Evolutionary conservation across 768 basidiomycete species (phyloP).

Genomic region (Psilocybe cubensis): DNA sequence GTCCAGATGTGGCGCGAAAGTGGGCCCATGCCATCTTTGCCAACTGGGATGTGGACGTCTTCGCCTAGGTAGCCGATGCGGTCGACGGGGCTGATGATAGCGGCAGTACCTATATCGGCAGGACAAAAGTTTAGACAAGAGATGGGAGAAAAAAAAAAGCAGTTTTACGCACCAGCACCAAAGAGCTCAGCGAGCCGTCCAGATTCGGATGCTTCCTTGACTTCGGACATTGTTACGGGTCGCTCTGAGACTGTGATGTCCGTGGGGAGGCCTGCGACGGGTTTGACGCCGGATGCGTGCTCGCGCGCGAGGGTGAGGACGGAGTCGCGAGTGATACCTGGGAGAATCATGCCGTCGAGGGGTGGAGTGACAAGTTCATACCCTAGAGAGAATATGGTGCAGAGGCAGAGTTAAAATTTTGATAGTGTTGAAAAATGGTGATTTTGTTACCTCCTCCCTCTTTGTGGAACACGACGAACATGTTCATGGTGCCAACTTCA

Average conservation of each 20-base stretch:
- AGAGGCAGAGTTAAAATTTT: constrained; percentile 22
- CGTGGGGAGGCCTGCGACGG: constrained; percentile 54
- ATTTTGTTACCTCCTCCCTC: constrained; percentile 59
- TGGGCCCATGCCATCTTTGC: constrained; percentile 78
- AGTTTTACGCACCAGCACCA: constrained; percentile 63
- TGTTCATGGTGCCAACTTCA: constrained; percentile 91
- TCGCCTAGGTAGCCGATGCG: constrained; percentile 74
- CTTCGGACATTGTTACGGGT: constrained; percentile 75
- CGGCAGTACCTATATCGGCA: constrained; percentile 69
- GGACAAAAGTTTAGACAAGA: neutral
- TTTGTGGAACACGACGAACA: constrained; percentile 80
- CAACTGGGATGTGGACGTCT: constrained; percentile 66
- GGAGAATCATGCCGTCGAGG: constrained; percentile 89
- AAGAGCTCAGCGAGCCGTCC: constrained; percentile 82
- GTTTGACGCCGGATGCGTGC: constrained; percentile 51
- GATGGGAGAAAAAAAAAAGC: neutral
- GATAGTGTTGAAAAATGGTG: neutral
- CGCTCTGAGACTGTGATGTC: constrained; percentile 68
- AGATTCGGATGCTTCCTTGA: constrained; percentile 58
- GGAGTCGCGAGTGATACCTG: constrained; percentile 90
- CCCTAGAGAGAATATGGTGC: constrained; percentile 41
- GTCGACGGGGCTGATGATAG: constrained; percentile 72
- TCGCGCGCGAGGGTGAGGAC: constrained; percentile 72
- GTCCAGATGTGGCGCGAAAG: constrained; percentile 74
- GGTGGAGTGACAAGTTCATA: constrained; percentile 88